Percentiles rank a stretch among this genome's conserved stretches.
phyloP scores from a whole-genome alignment of 1,284 basidiomycete genomes.

The Irpex sp. region DNA sequence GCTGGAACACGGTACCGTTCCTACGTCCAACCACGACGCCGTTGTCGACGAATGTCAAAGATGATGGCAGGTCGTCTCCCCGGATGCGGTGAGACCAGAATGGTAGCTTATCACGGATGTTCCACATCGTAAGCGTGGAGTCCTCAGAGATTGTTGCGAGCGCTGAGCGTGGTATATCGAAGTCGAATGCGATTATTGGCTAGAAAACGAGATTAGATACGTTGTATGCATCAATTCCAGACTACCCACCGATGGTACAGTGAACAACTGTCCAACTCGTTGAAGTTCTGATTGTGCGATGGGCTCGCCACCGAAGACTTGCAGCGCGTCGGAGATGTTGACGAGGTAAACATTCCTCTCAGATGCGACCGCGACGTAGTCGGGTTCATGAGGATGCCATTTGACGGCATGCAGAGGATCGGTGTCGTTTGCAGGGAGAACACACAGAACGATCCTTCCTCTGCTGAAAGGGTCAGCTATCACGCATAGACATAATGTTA shows the following conservation, averaged over 20 bases:
- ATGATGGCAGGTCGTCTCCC: conserved; percentile 75
- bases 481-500: background rate
- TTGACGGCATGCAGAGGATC: conserved; percentile 74
- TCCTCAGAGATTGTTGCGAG: conserved; percentile 77
- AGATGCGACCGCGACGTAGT: conserved; percentile 75
- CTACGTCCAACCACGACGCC: conserved; percentile 76
- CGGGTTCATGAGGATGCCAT: conserved; percentile 76
- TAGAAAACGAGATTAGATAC: conserved; percentile 25
- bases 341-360: conserved; percentile 69
- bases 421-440: conserved; percentile 52
- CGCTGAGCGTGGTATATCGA: conserved; percentile 68
- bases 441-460: conserved; percentile 66
- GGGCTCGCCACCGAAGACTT: conserved; percentile 56
- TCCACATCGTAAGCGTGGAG: conserved; percentile 75
- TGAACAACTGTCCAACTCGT: conserved; percentile 62
- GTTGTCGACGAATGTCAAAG: conserved; percentile 74
- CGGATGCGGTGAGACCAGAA: conserved; percentile 71
- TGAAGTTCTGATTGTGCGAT: conserved; percentile 62
- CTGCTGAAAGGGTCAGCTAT: conserved; percentile 32
- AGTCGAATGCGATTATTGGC: conserved; percentile 74
- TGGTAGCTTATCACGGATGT: conserved; percentile 66
- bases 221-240: background rate
- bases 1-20: conserved; percentile 77
- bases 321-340: conserved; percentile 58
- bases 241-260: conserved; percentile 60